Evolutionary conservation across 805 yeast species (phyloP), one percentile per base, ranked within the genome.

Genomic region (Barnettozyma botsteinii): DNA sequence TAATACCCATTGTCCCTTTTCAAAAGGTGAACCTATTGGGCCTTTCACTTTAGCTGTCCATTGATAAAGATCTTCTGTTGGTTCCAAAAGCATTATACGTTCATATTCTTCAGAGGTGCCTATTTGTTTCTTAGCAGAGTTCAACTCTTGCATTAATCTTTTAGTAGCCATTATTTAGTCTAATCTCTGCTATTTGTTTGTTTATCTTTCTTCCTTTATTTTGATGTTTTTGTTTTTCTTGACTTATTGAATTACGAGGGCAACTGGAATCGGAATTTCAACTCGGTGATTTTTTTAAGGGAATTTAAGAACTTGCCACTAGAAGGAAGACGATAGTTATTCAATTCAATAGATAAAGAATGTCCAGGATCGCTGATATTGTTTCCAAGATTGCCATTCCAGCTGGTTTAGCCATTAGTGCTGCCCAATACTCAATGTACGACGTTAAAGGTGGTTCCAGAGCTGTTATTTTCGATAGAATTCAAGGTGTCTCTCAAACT

Each of bases 401-500:
- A 9, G 72, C 74, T 4, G 89, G 89, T 55, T 57, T 81, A 12
- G 80, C 83, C 17, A 60, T 81, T 37, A 70, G 86, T 27, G 79
- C 83, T 10, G 83, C 81, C 8, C 91, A 87, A 58, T 77, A 83
- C 53, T 80, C 97, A 22, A 69, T 93, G 66, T 93, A 87, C 60
- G 98, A 93, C 58, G 98, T 93, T 28, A 80, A 83, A 58, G 98
- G 98, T 45, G 98, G 98, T 41, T 77, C 85, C 43, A 74, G 98
- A 60, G 98, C 97, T 19, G 95, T 93, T 39, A 84, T 93, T 48
- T 93, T 93, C 59, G 98, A 93, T 68, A 74, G 98, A 54, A 64
- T 93, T 43, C 67, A 73, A 32, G 98, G 98, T 67, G 95, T 93
- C 38, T 83, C 85, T 62, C 79, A 79, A 54, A 67, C 69, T n/a